These are phyloP conservation scores for Salicornia ramosissima DNA, from an alignment of 148 eudicot genomes.

Conservation along the genomic window DNA sequence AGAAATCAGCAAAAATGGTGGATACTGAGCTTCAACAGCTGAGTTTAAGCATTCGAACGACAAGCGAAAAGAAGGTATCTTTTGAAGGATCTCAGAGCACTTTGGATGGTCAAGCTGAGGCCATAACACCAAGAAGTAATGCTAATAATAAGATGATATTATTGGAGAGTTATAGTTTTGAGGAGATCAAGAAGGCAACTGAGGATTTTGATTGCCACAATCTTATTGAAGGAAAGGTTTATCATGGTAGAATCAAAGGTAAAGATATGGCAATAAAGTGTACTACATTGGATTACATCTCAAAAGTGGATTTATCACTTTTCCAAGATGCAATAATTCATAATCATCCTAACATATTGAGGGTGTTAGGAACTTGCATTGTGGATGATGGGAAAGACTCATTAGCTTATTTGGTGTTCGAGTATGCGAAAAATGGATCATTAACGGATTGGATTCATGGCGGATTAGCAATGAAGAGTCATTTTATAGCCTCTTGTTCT, in stretches of 20 bases:
- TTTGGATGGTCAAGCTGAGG: conserved; percentile 37
- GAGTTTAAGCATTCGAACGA: conserved; percentile 57
- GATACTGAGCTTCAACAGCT: conserved; percentile 60
- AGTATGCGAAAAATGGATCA: conserved; percentile 84
- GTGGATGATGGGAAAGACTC: conserved; percentile 37
- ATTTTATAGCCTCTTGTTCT: conserved; percentile 74
- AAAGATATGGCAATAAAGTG: conserved; percentile 62
- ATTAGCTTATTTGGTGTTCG: conserved; percentile 40
- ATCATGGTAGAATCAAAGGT: conserved; percentile 65
- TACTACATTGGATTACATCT: conserved; percentile 30
- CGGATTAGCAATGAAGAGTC: conserved; percentile 90
- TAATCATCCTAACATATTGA: conserved; percentile 59
- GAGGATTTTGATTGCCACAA: conserved; percentile 54
- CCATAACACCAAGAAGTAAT: conserved; percentile 33
- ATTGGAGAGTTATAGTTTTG: conserved; percentile 49
- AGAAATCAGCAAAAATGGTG: conserved; percentile 26
- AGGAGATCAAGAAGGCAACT: conserved; percentile 61
- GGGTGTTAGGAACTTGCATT: conserved; percentile 56
- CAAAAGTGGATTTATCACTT: conserved; percentile 50
- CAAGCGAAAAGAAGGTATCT: conserved; percentile 74
- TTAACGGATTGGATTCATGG: conserved; percentile 91
- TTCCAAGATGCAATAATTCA: conserved; percentile 51
- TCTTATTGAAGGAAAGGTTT: conserved; percentile 61
- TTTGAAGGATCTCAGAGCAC: conserved; percentile 68
- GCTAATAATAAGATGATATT: conserved; percentile 24